phyloP scores from a whole-genome alignment of 148 eudicot genomes.

The Rhododendron griersonianum region DNA sequence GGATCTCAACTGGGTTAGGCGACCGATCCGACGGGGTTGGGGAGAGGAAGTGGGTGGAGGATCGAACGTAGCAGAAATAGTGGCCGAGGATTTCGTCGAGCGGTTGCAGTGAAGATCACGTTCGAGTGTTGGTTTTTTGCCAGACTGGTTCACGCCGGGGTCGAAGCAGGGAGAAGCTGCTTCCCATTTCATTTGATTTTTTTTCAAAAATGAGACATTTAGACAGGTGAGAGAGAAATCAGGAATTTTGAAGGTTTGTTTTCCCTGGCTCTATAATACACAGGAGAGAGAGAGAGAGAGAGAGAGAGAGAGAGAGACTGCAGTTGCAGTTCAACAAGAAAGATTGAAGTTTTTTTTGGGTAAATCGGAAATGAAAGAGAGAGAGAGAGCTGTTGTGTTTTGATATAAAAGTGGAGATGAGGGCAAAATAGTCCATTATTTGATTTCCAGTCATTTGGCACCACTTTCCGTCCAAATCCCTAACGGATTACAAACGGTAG shows the following conservation, averaged over 20 bases:
- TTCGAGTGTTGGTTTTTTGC: slow-evolving; percentile 2
- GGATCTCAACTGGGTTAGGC: slow-evolving; percentile 78
- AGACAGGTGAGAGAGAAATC: not conserved
- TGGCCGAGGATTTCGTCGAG: slow-evolving; percentile 94
- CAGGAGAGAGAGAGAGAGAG: not conserved
- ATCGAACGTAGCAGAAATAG: slow-evolving; percentile 86
- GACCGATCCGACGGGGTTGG: slow-evolving; percentile 85
- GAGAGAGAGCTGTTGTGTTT: no score
- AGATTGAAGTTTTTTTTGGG: not conserved
- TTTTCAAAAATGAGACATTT: not conserved
- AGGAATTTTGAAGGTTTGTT: not conserved
- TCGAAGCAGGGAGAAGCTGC: slow-evolving; percentile 71
- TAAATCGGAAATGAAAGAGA: no score
- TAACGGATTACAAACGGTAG: no score
- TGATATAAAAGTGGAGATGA: no score
- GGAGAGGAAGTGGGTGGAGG: slow-evolving; percentile 74
- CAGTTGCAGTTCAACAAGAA: no score
- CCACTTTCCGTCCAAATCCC: no score
- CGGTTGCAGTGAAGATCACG: slow-evolving; percentile 30
- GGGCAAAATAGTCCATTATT: no score
- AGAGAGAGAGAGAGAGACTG: not conserved
- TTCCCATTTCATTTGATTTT: slow-evolving; percentile 80
- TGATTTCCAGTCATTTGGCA: no score
- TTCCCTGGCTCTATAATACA: not conserved
- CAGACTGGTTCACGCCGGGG: slow-evolving; percentile 37